phyloP scores from a whole-genome alignment of 495 filamentous ascomycete genomes.

The Talaromyces wortmannii region DNA sequence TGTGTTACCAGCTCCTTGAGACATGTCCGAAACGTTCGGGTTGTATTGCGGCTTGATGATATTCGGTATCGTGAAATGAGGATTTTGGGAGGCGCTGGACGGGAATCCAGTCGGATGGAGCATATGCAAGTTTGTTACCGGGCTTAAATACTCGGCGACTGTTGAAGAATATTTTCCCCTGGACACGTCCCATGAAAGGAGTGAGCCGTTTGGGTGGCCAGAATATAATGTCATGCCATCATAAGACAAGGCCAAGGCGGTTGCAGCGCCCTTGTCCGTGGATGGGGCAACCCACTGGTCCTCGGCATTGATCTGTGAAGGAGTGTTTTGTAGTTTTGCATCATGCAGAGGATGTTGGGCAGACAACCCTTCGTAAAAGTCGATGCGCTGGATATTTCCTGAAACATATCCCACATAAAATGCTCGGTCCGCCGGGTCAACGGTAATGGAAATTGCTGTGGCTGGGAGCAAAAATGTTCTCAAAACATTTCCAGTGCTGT shows the following conservation, averaged over 20 bases:
- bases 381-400: constrained; percentile 72
- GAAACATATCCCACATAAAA: constrained; percentile 80
- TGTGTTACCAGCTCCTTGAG: constrained; percentile 40
- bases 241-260: constrained; percentile 63
- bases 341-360: constrained; percentile 48
- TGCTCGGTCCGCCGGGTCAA: constrained; percentile 81
- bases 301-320: constrained; percentile 48
- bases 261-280: constrained; percentile 52
- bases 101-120: constrained; percentile 57
- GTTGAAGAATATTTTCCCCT: constrained; percentile 53
- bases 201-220: constrained; percentile 72
- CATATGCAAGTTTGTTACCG: constrained; percentile 72
- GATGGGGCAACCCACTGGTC: constrained; percentile 56
- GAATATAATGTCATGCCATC: constrained; percentile 76
- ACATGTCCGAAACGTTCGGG: constrained; percentile 29
- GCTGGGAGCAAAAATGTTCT: constrained; percentile 73
- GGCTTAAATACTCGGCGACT: constrained; percentile 62
- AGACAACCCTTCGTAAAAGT: constrained; percentile 59
- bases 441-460: constrained; percentile 60
- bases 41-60: constrained; percentile 68
- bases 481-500: constrained; percentile 63
- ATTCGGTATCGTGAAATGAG: constrained; percentile 45
- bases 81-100: constrained; percentile 12
- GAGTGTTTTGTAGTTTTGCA: constrained; percentile 42
- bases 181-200: constrained; percentile 74